Base-by-base conservation (phyloP, 805 yeast genomes). In the Yarrowia divulgata region DNA sequence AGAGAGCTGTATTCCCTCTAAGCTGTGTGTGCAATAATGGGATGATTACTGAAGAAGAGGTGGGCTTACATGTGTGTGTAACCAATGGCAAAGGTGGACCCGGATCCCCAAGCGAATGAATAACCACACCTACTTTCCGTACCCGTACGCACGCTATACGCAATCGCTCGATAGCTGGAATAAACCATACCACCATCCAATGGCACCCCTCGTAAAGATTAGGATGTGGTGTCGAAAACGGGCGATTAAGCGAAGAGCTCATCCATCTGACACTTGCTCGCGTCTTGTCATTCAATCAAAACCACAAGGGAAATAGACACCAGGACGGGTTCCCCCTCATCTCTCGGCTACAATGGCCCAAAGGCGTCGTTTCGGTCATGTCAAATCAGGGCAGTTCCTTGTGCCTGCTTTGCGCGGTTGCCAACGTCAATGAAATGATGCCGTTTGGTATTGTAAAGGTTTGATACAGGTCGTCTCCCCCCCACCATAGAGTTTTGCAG, bases 361-460 rank as follows among this genome's bases (percentile, higher is more conserved):
- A 34, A 29, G 35, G n/a, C 12, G 13, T 14, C 35, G n/a, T 19
- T 49, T 34, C 35, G 29, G 62, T 8, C 62, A 13, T 8, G 12
- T 1, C 63, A 4, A 23, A 23, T 23, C 46, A 39, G 18, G 35
- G 23, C 48, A 57, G 64, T 57, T 57, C 64, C 64, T 57, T 42
- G 64, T 57, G 49, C 64, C 64, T 57, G 64, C 64, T 57, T 57
- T 29, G 64, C 64, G 40, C 63, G 23, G 45, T 57, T n/a, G 48
- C 19, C 34, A 40, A 23, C 23, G 29, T 35, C 40, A n/a, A 18
- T 37, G 32, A 45, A 12, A 45, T 43, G 49, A 45, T 19, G 49
- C 49, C 49, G 49, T 45, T 19, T 19, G 29, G 45, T 29, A 5
- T 23, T 23, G 29, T 23, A 23, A 23, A 23, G 29, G 29, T 23